phyloP scores from a whole-genome alignment of 441 rosid genomes.

The Macaranga tanarius region DNA sequence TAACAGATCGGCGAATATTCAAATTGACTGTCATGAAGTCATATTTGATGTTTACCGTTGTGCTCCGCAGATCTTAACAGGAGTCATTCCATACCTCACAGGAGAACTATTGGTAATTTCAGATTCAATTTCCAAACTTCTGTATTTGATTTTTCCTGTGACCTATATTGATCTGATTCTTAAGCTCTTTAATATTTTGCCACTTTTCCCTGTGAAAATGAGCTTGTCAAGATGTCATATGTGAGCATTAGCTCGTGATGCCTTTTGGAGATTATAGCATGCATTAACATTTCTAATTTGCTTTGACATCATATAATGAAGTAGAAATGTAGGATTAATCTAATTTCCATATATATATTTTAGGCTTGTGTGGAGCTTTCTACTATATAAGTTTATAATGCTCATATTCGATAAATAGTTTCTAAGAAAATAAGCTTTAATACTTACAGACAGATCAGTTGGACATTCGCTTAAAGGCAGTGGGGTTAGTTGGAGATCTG shows the following conservation, averaged over 20 bases:
- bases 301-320: neutral
- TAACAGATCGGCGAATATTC: conserved; percentile 48
- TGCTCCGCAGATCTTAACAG: conserved; percentile 88
- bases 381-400: conserved; percentile 11
- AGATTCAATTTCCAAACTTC: conserved; percentile 22
- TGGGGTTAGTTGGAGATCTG: conserved; percentile 85
- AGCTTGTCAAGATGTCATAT: neutral
- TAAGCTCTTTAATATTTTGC: neutral
- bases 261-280: neutral
- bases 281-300: neutral
- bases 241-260: neutral
- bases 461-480: conserved; percentile 89
- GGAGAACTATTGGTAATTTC: conserved; percentile 94
- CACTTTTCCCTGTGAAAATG: conserved; percentile 7
- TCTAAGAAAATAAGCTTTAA: conserved; percentile 28
- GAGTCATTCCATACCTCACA: conserved; percentile 89
- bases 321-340: no score
- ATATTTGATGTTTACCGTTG: conserved; percentile 81
- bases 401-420: conserved; percentile 14
- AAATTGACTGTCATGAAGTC: conserved; percentile 89
- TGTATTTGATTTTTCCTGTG: neutral
- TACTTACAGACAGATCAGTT: conserved; percentile 82
- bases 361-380: neutral
- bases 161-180: neutral
- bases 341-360: neutral